Evolutionary conservation across 2,329 filamentous ascomycete species (phyloP), one percentile per base, ranked within the genome.

Genomic region (Celoporthe dispersa): DNA sequence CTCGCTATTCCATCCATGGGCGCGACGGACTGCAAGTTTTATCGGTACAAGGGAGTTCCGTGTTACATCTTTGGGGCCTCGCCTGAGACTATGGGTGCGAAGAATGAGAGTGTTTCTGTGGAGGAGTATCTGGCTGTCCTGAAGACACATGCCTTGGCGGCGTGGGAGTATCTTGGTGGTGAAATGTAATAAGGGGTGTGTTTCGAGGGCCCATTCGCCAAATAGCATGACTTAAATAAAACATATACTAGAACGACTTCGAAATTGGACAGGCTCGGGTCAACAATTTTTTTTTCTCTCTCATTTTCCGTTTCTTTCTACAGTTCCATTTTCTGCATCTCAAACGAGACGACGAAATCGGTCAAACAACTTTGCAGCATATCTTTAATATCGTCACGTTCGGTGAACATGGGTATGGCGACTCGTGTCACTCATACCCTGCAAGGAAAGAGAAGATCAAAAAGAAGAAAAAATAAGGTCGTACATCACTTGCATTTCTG

Each of bases 1-100:
- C 69, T 79, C 4, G 76, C 78, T 0, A 80, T 82, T 51, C 79
- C 80, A 4, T 78, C 75, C 11, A 73, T 82, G 48, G 80, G 80
- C 14, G 80, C 80, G 1, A 83, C 81, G 1, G 80, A 82, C 64
- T 81, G 79, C 66, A 82, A 83, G 70, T 79, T 80, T 70, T 83
- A 79, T 69, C 73, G 81, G 22, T 80, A 81, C 71, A 73, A 73
- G 11, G 76, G 75, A 1, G 73, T 81, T 4, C 80, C 80, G 0
- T 80, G 79, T 2, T 83, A 81, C 73, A 75, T 79, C 1, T 80
- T 78, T 71, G 79, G 80, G 28, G 72, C 73, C 0, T 66, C 65
- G 33, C 74, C 75, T 9, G 70, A 73, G 35, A 72, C 63, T 2
- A 75, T 76, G 75, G 75, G 69, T 73, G 76, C 77, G 63, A 78